Percentiles rank a stretch among this genome's conserved stretches.
phyloP scores from a whole-genome alignment of 2,329 filamentous ascomycete genomes.

The Aureobasidium sp. region DNA sequence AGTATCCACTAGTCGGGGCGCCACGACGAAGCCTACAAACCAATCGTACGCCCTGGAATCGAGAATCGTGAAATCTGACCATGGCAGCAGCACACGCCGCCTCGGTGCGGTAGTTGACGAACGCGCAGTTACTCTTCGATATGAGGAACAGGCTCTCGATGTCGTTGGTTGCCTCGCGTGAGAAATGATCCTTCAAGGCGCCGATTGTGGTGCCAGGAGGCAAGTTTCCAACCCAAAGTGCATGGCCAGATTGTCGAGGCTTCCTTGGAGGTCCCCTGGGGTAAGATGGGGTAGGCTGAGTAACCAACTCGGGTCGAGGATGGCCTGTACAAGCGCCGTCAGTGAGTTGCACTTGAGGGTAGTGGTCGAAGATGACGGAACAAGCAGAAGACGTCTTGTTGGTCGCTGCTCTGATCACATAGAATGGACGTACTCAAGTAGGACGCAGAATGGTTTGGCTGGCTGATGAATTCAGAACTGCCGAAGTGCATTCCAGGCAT shows the following conservation, averaged over 20 bases:
- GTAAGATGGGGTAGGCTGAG: conserved; percentile 23
- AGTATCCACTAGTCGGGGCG: conserved; percentile 13
- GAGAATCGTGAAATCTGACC: conserved; percentile 79
- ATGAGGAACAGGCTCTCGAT: conserved; percentile 90
- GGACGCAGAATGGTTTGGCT: not conserved
- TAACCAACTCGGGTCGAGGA: not conserved
- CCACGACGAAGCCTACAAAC: conserved; percentile 69
- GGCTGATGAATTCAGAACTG: not conserved
- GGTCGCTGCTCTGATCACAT: too few relatives aligned
- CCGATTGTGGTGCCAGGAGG: conserved; percentile 75
- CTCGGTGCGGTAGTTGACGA: conserved; percentile 89
- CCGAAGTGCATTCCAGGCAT: not conserved
- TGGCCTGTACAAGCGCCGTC: not conserved
- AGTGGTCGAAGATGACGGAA: not conserved
- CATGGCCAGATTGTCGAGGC: conserved; percentile 67
- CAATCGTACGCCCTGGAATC: conserved; percentile 75
- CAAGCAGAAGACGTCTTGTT: too few relatives aligned
- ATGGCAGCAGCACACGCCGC: conserved; percentile 66
- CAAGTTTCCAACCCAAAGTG: conserved; percentile 92
- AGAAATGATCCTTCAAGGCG: conserved; percentile 85
- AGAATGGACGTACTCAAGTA: not conserved
- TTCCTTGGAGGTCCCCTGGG: conserved; percentile 58
- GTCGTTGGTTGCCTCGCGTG: conserved; percentile 61
- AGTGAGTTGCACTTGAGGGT: not conserved
- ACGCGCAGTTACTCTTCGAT: conserved; percentile 94